A percentile compares a stretch with the other conserved stretches of the same genome.
These are phyloP conservation scores for Alnus glutinosa DNA, from an alignment of 306 rosid genomes.

Conservation along the genomic window DNA sequence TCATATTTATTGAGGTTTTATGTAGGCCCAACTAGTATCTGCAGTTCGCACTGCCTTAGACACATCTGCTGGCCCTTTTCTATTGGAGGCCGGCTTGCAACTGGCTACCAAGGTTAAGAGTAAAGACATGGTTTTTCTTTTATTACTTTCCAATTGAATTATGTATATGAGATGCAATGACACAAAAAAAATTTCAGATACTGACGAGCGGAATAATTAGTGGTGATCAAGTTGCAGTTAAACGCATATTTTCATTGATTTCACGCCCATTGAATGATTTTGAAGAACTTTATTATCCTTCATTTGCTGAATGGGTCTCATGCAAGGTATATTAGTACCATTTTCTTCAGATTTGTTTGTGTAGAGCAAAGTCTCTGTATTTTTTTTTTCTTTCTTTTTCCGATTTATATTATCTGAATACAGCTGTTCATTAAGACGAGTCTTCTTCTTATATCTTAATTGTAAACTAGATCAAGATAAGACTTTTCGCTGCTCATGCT, in stretches of 20 bases:
- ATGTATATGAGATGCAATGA: slow-evolving; percentile 7
- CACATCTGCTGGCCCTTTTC: slow-evolving; percentile 82
- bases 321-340: slow-evolving; percentile 62
- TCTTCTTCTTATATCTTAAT: slow-evolving; percentile 17
- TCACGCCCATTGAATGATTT: slow-evolving; percentile 87
- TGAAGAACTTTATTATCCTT: slow-evolving; percentile 93
- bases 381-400: neutral
- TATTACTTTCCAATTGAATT: slow-evolving; percentile 15
- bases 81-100: slow-evolving; percentile 94
- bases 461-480: slow-evolving; percentile 70
- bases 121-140: slow-evolving; percentile 20
- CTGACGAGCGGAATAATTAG: slow-evolving; percentile 91
- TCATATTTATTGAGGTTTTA: slow-evolving; percentile 36
- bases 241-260: slow-evolving; percentile 84
- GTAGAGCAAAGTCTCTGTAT: neutral
- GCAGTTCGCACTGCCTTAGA: slow-evolving; percentile 95
- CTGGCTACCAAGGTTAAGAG: slow-evolving; percentile 87
- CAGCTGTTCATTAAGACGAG: slow-evolving; percentile 7
- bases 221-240: slow-evolving; percentile 88
- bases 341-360: slow-evolving; percentile 12
- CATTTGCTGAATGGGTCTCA: slow-evolving; percentile 98
- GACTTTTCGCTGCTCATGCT: slow-evolving; percentile 98
- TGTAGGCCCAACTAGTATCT: slow-evolving; percentile 92
- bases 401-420: slow-evolving; percentile 21
- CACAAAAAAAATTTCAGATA: slow-evolving; percentile 52